Evolutionary conservation across 1,284 basidiomycete species (phyloP), one percentile per base, ranked within the genome.

Genomic region (Ganoderma sp.): DNA sequence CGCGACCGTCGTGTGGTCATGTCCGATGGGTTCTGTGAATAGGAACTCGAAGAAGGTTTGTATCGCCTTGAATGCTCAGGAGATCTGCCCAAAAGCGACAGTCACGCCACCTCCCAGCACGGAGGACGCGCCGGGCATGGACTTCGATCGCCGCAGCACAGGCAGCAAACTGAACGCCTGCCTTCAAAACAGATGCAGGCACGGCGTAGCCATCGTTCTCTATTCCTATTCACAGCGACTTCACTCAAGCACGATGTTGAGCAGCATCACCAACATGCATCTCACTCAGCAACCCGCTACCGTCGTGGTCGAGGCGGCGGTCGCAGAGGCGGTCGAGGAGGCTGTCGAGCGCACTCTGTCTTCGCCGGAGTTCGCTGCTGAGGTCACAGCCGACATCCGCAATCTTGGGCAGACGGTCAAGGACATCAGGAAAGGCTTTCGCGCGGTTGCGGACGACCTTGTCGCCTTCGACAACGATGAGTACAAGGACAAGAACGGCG

Each of bases 401-500:
- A 39, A 58, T n/a, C 56, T 58, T 19, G 17, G 37, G 17, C 56
- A 58, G 12, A 58, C 56, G 8, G 56, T 39, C 19, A 58, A 58
- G 37, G 32, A 58, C 3, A 58, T 58, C 37, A 19, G 56, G 56
- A 10, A 17, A 19, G 56, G 56, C 1, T 58, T 58, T 22, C 56
- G 56, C 12, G 37, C 37, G 34, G 56, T 58, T 19, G 56, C 56
- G 17, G 37, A 39, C 56, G 37, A 37, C 56, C 37, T 58, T 9
- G n/a, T 58, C n/a, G 12, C 9, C 8, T 58, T 58, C 37, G 56
- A 58, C 34, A 37, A n/a, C 19, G 56, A 58, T 2, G 34, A 58
- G 37, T 58, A 58, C 32, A 17, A 14, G 32, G 56, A 58, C 10
- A 37, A 39, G 56, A 34, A 58, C 12, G 56, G 56, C 3, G 56